phyloP scores from a whole-genome alignment of 2,329 filamentous ascomycete species.

The Colletotrichum liaoningense region DNA sequence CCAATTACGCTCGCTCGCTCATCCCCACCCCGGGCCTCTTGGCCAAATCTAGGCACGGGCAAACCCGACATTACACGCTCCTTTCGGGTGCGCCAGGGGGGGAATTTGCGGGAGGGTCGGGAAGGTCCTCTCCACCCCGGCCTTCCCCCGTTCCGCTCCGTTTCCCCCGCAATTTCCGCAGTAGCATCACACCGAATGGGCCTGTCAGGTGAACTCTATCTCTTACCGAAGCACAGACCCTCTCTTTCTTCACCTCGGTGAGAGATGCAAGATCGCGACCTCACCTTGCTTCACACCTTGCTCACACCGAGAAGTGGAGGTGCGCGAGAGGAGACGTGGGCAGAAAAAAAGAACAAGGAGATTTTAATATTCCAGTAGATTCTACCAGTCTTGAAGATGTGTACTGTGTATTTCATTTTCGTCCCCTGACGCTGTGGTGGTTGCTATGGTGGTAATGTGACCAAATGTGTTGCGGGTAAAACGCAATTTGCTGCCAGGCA shows the following conservation, averaged over 20 bases:
- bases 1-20: too few relatives aligned
- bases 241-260: not conserved
- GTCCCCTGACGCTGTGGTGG: not conserved
- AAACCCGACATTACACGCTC: not conserved
- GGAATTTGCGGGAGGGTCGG: not conserved
- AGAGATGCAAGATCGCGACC: not conserved
- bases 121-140: not conserved
- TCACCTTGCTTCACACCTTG: conserved; percentile 6
- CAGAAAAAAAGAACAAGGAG: not conserved
- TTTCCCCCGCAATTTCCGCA: not conserved
- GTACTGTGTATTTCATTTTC: not conserved
- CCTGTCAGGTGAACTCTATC: not conserved
- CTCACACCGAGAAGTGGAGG: not conserved
- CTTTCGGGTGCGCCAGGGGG: not conserved
- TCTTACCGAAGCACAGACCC: conserved; percentile 3
- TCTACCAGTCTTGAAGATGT: not conserved
- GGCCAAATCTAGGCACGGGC: not conserved
- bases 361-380: not conserved
- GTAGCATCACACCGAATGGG: not conserved
- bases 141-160: not conserved
- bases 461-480: not conserved
- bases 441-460: not conserved
- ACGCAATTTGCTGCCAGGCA: not conserved
- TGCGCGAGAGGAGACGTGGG: not conserved
- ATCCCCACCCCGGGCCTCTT: not conserved